Base-by-base conservation (phyloP, 805 yeast genomes). In the Schizosaccharomyces cryophilus region DNA sequence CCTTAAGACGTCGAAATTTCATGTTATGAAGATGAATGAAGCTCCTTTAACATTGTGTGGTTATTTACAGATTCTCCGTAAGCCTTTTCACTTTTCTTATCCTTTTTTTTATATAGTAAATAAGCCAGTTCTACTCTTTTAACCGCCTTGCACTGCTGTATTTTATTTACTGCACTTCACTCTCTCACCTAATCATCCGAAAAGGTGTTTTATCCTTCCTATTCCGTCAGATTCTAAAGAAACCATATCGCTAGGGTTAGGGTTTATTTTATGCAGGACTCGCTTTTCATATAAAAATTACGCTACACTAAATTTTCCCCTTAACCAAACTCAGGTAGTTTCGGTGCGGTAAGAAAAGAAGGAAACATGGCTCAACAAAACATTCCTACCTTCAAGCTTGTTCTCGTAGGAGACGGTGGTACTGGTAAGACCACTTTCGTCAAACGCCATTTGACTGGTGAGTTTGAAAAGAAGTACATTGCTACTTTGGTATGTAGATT, bases 341-440 rank as follows among this genome's bases (percentile, higher is more conserved):
- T 51, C 30, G 35, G 35, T 21, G 56, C 56, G 6, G 17, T 29
- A 51, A 29, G 35, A 17, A 9, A 24, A 21, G n/a, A 24, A 29
- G 24, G 30, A 24, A 51, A 29, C n/a, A 51, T 51, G 56, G 56
- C 56, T 51, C 60, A 56, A 35, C 60, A 70, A 67, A 71, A 73
- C 63, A 94, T 88, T 75, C 97, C 98, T 69, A 87, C 95, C 67
- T 93, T 93, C 77, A 93, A 93, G 80, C 83, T 93, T 75, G 99
- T 93, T 70, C 83, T 93, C 72, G 98, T 93, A 77, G 99, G 99
- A 74, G 99, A 93, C 74, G 99, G 99, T 81, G 99, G 99, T 83
- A 93, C 98, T 76, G 99, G 99, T 79, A 93, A 93, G 84, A 93
- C 99, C 80, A 93, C 99, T 63, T 93, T 93, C 70, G 99, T 93